Conservation (phyloP, 2,329 filamentous ascomycete genomes). For the Microsporum ferrugineum region DNA sequence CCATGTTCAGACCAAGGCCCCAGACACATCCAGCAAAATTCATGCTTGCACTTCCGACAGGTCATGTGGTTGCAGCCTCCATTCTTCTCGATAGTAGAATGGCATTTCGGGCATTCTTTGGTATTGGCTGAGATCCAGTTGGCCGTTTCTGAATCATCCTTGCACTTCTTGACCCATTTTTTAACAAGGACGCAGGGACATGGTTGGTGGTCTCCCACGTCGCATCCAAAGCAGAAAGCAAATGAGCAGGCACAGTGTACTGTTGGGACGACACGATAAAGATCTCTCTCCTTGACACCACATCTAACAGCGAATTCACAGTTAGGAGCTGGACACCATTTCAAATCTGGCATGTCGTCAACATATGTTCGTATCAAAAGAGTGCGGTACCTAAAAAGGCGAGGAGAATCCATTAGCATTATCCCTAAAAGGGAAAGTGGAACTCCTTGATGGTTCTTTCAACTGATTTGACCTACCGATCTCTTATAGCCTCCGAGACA, state of each 20-base stretch:
- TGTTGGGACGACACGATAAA: constrained; percentile 75
- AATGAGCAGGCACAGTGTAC: constrained; percentile 76
- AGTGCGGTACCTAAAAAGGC: constrained; percentile 56
- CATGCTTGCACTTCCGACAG: constrained; percentile 86
- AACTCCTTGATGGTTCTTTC: constrained; percentile 1
- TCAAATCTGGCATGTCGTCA: constrained; percentile 87
- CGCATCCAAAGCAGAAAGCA: constrained; percentile 91
- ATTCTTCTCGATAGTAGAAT: constrained; percentile 98
- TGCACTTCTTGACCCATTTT: constrained; percentile 95
- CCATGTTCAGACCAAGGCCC: constrained; percentile 96
- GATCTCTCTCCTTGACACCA: constrained; percentile 71
- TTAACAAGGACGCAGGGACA: constrained; percentile 85
- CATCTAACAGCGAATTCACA: constrained; percentile 91
- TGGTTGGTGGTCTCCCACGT: constrained; percentile 79
- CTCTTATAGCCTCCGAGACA: constrained; percentile 45
- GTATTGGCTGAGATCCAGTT: constrained; percentile 99
- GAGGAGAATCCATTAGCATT: constrained; percentile 12
- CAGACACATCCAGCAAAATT: constrained; percentile 99
- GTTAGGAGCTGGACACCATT: constrained; percentile 98
- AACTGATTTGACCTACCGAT: constrained; percentile 35
- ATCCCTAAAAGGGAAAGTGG: constrained; percentile 4
- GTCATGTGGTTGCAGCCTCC: constrained; percentile 98
- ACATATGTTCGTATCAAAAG: constrained; percentile 90
- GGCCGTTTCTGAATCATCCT: constrained; percentile 93
- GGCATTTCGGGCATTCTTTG: constrained; percentile 92